Base-by-base conservation (phyloP, 768 basidiomycete species). In the Hirschioporus abietinus region DNA sequence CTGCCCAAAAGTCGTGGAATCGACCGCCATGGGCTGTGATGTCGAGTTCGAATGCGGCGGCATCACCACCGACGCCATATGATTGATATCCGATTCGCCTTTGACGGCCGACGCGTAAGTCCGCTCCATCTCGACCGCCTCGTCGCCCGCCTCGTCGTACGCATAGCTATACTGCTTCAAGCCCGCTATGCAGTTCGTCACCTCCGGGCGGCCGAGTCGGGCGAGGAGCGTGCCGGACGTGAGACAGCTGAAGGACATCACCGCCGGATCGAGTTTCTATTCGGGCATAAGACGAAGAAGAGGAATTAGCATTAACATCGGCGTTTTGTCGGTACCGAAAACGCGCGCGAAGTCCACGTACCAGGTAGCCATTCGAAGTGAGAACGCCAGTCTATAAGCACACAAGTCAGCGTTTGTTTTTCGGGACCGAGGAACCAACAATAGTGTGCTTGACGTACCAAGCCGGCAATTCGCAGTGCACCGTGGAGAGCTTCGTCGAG, bases 91-190 rank as follows among this genome's bases (percentile, higher is more conserved):
- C 23, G 71, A 72, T 36, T 81, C 81, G 42, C 79, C 81, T 27
- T 67, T 58, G 61, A 72, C 60, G 7, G 79, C 81, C 80, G 67
- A 80, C 66, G 70, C 82, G 80, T 77, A 86, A 71, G 83, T 71
- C 10, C 76, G 78, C 65, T 78, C 76, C 35, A 96, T 89, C 73
- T 89, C 85, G 42, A 80, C 80, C 2, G 92, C 90, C 71, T 89
- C 86, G 30, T 92, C 91, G 57, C 86, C 90, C 34, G 92, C 89
- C 70, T 94, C 92, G 73, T 93, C 93, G 70, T 93, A 94, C 23
- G 92, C 90, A 71, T 88, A 85, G 72, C 91, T 91, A 74, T 96
- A 96, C 76, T 97, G 95, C 71, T 91, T 84, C 25, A 97, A 82
- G 30, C 92, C 95, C 25, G 84, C 86, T 71, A 96, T 88, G 75